phyloP scores from a whole-genome alignment of 305 asterid genomes.

The Solanum hybrid region DNA sequence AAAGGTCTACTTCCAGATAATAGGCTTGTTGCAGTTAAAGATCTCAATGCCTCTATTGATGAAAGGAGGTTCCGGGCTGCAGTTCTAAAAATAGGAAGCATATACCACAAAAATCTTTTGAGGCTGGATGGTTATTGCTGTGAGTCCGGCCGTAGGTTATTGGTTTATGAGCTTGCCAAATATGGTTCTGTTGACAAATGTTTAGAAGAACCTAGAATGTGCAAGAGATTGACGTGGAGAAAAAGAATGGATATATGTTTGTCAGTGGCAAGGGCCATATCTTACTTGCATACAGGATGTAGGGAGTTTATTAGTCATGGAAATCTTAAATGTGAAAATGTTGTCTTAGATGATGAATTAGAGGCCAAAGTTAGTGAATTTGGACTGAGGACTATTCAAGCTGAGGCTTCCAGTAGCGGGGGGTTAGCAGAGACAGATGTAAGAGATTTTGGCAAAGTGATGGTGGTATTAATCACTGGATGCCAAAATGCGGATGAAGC shows the following conservation, averaged over 20 bases:
- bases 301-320: conserved; percentile 38
- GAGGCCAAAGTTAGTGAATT: conserved; percentile 37
- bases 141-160: conserved; percentile 18
- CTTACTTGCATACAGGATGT: conserved; percentile 37
- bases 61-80: conserved; percentile 25
- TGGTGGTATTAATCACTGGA: conserved; percentile 26
- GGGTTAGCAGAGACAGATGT: conserved; percentile 27
- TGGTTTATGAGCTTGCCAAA: conserved; percentile 29
- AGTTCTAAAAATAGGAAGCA: conserved; percentile 27
- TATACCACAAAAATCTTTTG: conserved; percentile 31
- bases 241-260: conserved; percentile 27
- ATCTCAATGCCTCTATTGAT: conserved; percentile 14
- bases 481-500: conserved; percentile 17
- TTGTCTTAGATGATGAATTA: conserved; percentile 30
- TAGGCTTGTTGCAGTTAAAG: conserved; percentile 24
- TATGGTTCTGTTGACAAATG: conserved; percentile 25
- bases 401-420: conserved; percentile 9
- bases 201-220: conserved; percentile 23
- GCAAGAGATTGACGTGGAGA: conserved; percentile 38
- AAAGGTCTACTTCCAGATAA: conserved; percentile 24
- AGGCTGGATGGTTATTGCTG: conserved; percentile 32
- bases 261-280: conserved; percentile 28
- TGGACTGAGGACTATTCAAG: conserved; percentile 16
- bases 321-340: conserved; percentile 36
- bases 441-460: conserved; percentile 26